phyloP scores from a whole-genome alignment of 768 basidiomycete genomes.

The Leccinum disarticulatum region DNA sequence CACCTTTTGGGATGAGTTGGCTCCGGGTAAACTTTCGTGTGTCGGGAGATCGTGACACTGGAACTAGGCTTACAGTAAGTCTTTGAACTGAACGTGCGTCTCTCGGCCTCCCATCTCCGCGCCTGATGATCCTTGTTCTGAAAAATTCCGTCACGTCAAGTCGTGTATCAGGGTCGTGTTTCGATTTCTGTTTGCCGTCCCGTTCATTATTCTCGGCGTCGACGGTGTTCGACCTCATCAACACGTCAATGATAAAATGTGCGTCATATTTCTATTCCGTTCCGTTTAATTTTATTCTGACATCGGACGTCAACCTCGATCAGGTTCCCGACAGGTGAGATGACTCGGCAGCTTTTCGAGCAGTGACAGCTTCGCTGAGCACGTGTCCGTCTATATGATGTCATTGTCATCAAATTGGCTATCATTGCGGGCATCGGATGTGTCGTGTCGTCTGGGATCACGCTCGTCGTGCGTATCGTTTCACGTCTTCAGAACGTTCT shows the following conservation, averaged over 20 bases:
- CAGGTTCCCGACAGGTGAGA: slow-evolving; percentile 30
- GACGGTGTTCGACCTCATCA: slow-evolving; percentile 66
- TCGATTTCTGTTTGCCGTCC: slow-evolving; percentile 68
- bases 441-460: slow-evolving; percentile 68
- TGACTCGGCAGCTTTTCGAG: no score
- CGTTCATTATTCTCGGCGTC: slow-evolving; percentile 62
- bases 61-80: no score
- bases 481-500: not conserved
- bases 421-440: slow-evolving; percentile 60
- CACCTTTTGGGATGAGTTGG: no score
- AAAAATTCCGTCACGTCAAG: not conserved
- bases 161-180: slow-evolving; percentile 72
- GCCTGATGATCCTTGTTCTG: not conserved
- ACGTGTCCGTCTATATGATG: not conserved
- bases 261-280: slow-evolving; percentile 7
- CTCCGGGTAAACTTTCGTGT: no score
- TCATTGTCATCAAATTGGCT: slow-evolving; percentile 30
- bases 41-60: no score
- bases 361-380: not conserved
- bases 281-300: not conserved
- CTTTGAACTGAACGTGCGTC: slow-evolving; percentile 68
- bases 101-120: not conserved
- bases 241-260: slow-evolving; percentile 65
- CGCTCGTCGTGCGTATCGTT: slow-evolving; percentile 56
- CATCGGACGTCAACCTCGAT: not conserved